These are phyloP conservation scores for Agrocybe praecox DNA, from an alignment of 768 basidiomycete species.

Conservation along the genomic window DNA sequence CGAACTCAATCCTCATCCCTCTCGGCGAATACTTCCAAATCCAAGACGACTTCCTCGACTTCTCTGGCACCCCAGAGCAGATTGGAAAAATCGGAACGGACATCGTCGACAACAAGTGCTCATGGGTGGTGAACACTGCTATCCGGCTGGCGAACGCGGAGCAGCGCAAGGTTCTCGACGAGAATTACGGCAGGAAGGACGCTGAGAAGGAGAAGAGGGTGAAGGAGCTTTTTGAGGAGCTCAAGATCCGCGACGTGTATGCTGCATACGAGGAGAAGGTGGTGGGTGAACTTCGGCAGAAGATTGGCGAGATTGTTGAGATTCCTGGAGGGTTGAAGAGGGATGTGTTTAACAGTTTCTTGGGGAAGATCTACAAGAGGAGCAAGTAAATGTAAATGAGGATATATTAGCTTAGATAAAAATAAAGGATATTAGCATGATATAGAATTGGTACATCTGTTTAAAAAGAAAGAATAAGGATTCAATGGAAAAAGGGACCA, in stretches of 20 bases:
- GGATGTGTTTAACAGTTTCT: constrained; percentile 82
- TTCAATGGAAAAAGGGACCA: too few species aligned
- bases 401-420: too few species aligned
- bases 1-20: constrained; percentile 82
- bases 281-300: constrained; percentile 62
- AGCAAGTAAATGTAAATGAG: constrained; percentile 41
- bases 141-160: constrained; percentile 55
- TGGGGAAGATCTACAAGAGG: constrained; percentile 82
- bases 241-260: constrained; percentile 71
- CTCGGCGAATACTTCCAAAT: constrained; percentile 99
- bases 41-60: constrained; percentile 98
- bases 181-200: constrained; percentile 53
- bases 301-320: constrained; percentile 80
- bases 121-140: constrained; percentile 93
- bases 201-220: constrained; percentile 52
- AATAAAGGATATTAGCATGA: too few species aligned
- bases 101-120: constrained; percentile 98
- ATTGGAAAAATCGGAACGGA: constrained; percentile 98
- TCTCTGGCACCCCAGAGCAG: constrained; percentile 83
- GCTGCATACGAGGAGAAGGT: constrained; percentile 76
- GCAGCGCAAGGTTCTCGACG: constrained; percentile 62
- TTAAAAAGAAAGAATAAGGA: too few species aligned
- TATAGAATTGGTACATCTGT: too few species aligned
- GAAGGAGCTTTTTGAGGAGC: constrained; percentile 67
- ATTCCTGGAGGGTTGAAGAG: constrained; percentile 48